Base-by-base conservation (phyloP, 2,329 filamentous ascomycete species). In the Alternaria atra region DNA sequence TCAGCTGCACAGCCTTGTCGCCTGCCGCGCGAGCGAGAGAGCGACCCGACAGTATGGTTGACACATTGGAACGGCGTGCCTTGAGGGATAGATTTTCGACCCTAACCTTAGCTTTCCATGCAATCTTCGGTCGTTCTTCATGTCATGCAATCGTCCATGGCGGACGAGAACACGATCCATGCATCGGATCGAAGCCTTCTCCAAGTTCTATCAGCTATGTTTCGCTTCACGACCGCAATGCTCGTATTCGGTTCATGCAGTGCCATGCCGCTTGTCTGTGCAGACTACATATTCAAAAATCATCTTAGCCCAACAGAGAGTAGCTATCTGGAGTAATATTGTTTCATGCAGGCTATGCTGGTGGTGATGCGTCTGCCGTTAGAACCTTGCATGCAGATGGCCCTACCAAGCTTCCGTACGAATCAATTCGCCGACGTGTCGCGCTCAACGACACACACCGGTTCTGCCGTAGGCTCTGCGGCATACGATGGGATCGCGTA, bases 361-460 rank as follows among this genome's bases (percentile, higher is more conserved):
- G 67, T 72, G 69, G 67, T 72, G 72, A 71, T 70, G 70, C 71
- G 69, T 63, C 58, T 69, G 66, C 67, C 65, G 70, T 74, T 64
- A 69, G 66, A 71, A 71, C 68, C 63, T 60, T 67, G 67, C 67
- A 65, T 65, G 65, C 63, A 67, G 58, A 57, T 61, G 61, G 55
- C 60, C 62, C 69, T 72, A 55, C 54, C 50, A 63, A 62, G 60
- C 54, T 50, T 56, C 43, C 32, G 59, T 60, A 57, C 56, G 60
- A 67, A 62, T 64, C 58, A 68, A 68, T 70, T 67, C 66, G 68
- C 74, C 73, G 73, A 75, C 71, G 70, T 64, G 63, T 63, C 58
- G 60, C 65, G 64, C 60, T 63, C 60, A 58, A 58, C 40, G 63
- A 67, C 59, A 60, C 61, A 69, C 64, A 64, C 57, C 52, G 64